Base-by-base conservation (phyloP, 192 early-diverging fungal genomes). In the Coemansia biformis region DNA sequence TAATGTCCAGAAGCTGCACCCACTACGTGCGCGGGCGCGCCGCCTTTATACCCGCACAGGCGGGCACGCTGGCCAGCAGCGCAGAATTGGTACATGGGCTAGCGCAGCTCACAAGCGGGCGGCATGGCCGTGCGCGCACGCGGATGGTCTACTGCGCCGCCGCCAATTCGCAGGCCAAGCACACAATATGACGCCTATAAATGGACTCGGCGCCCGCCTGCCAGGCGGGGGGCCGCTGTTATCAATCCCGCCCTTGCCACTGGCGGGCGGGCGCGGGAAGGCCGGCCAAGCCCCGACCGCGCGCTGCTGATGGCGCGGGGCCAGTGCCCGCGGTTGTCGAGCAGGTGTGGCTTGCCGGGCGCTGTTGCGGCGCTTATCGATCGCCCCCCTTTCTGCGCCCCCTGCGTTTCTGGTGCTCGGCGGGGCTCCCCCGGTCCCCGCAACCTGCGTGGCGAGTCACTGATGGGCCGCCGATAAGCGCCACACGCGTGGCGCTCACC, bases 401-500 rank as follows among this genome's bases (percentile, higher is more conserved):
- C 42, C 42, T 16, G 26, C 30, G 28, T 29, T 29, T 28, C 42
- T 29, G 42, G 42, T 21, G 28, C 13, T 12, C 26, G 26, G 4
- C 26, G n/a, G n/a, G n/a, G n/a, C n/a, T n/a, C n/a, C n/a, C n/a
- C n/a, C n/a, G n/a, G n/a, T n/a, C n/a, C n/a, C n/a, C n/a, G n/a
- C n/a, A 26, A 6, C 5, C 9, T 10, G 7, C 29, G 29, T 10
- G 4, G 29, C 29, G 45, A 2, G 16, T 24, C 30, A 10, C 28
- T 23, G 51, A 52, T 43, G 51, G 51, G 51, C 51, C 12, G 19
- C 38, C n/a, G 51, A 52, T 52, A 58, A 26, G 24, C 24, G 24
- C 24, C 24, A 26, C 24, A n/a, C n/a, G n/a, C n/a, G n/a, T 8
- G 29, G 29, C 3, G 29, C 29, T 68, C 62, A 93, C 89, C 91